Conservation (phyloP, 768 basidiomycete species). For the Macrolepiota albuminosa region DNA sequence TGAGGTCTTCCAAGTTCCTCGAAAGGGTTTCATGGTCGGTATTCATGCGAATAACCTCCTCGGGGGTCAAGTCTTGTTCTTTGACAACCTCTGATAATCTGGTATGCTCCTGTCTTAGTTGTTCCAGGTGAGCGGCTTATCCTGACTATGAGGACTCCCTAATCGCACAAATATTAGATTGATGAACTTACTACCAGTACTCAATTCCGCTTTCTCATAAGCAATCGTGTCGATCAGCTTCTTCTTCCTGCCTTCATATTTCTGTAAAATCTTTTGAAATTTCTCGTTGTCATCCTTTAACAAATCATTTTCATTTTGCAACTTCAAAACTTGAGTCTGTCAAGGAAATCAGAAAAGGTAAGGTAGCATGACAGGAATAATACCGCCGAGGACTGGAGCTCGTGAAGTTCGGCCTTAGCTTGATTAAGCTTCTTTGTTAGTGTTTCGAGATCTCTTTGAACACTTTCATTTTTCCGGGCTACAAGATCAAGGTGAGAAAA, state of each 20-base stretch:
- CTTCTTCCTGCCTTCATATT: slow-evolving; percentile 65
- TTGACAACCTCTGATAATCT: slow-evolving; percentile 65
- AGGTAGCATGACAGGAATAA: slow-evolving; percentile 3
- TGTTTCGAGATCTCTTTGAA: slow-evolving; percentile 58
- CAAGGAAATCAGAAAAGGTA: slow-evolving; percentile 1
- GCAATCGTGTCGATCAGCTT: slow-evolving; percentile 64
- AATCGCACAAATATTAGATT: neutral
- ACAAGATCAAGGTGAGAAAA: slow-evolving; percentile 6
- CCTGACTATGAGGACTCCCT: neutral
- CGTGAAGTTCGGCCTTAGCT: slow-evolving; percentile 48
- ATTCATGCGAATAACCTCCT: slow-evolving; percentile 90
- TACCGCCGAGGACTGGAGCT: slow-evolving; percentile 59
- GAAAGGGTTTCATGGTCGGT: slow-evolving; percentile 78
- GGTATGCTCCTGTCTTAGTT: slow-evolving; percentile 59
- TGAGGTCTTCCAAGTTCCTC: slow-evolving; percentile 71
- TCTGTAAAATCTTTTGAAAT: slow-evolving; percentile 68
- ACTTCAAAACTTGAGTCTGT: slow-evolving; percentile 59
- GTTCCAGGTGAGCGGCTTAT: slow-evolving; percentile 56
- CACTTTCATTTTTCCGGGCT: slow-evolving; percentile 73
- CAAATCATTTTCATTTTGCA: slow-evolving; percentile 57
- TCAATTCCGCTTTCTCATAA: slow-evolving; percentile 61
- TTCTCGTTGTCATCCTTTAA: slow-evolving; percentile 74
- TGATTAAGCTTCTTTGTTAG: slow-evolving; percentile 44
- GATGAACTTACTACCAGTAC: slow-evolving; percentile 41
- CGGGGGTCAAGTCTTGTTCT: slow-evolving; percentile 84